Conservation (phyloP, 805 yeast genomes). For the Lipomyces anomalus region DNA sequence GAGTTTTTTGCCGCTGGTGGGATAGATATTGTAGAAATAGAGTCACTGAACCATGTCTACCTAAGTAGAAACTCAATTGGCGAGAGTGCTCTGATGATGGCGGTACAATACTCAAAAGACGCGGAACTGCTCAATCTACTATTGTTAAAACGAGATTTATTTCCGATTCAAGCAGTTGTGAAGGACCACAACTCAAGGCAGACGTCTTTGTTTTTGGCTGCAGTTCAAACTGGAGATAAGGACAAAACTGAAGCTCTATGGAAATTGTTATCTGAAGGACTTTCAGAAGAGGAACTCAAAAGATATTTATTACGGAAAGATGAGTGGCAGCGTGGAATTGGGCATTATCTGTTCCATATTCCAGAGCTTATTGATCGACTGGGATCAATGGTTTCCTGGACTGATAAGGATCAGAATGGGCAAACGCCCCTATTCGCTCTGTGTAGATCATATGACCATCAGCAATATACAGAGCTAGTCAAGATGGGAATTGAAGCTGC, state of each 20-base stretch:
- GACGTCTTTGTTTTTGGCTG: conserved; percentile 53
- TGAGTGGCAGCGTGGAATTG: conserved; percentile 52
- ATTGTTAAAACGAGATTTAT: conserved; percentile 43
- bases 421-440: conserved; percentile 76
- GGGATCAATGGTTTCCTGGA: conserved; percentile 68
- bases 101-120: conserved; percentile 45
- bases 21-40: conserved; percentile 19
- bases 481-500: conserved; percentile 38
- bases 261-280: conserved; percentile 39
- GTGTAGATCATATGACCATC: conserved; percentile 75
- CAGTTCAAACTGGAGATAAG: conserved; percentile 51
- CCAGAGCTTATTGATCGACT: conserved; percentile 45
- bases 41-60: conserved; percentile 20
- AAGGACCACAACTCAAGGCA: conserved; percentile 54
- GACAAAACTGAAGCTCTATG: conserved; percentile 46
- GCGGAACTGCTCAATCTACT: conserved; percentile 43
- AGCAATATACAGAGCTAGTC: conserved; percentile 50
- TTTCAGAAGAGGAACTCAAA: conserved; percentile 43
- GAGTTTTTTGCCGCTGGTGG: conserved; percentile 13
- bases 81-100: conserved; percentile 63
- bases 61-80: conserved; percentile 40
- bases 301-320: conserved; percentile 51
- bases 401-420: conserved; percentile 51
- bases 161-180: conserved; percentile 61
- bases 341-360: conserved; percentile 66